Conservation (phyloP, 805 yeast species). For the Starmerella potacharoeniae region DNA sequence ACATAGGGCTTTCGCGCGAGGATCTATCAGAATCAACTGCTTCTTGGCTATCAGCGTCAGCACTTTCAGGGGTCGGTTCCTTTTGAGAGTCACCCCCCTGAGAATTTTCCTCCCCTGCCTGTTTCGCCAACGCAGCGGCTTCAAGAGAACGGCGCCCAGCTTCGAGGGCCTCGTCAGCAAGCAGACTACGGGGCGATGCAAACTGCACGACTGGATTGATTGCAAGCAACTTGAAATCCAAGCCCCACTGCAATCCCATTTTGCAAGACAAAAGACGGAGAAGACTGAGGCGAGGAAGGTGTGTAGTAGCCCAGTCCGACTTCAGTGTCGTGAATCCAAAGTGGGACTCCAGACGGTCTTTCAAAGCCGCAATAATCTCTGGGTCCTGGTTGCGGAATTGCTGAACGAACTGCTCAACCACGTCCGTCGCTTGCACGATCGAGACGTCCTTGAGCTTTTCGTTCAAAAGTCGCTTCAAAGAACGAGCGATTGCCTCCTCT, state of each 20-base stretch:
- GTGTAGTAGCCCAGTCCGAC: conserved; percentile 34
- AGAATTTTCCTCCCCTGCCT: not conserved
- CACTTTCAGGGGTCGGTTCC: not conserved
- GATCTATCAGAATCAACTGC: not conserved
- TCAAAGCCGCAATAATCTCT: conserved; percentile 28
- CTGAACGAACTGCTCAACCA: conserved; percentile 63
- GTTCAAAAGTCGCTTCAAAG: conserved; percentile 63
- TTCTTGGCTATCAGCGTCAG: not conserved
- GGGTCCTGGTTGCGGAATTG: conserved; percentile 34
- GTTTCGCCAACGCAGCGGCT: not conserved
- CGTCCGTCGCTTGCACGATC: conserved; percentile 41
- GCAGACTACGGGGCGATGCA: conserved; percentile 50
- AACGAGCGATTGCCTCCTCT: conserved; percentile 71
- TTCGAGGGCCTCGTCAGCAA: conserved; percentile 57
- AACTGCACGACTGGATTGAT: conserved; percentile 70
- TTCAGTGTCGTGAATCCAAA: conserved; percentile 50
- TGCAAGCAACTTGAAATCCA: conserved; percentile 46
- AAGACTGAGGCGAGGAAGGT: conserved; percentile 24
- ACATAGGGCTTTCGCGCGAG: not conserved
- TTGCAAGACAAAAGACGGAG: conserved; percentile 63
- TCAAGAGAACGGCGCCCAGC: conserved; percentile 27
- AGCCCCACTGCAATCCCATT: conserved; percentile 78
- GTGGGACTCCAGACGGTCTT: conserved; percentile 45
- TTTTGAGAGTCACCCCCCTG: not conserved
- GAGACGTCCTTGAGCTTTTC: conserved; percentile 38